Conservation (phyloP, 306 rosid species). For the Amphicarpaea edgeworthii region DNA sequence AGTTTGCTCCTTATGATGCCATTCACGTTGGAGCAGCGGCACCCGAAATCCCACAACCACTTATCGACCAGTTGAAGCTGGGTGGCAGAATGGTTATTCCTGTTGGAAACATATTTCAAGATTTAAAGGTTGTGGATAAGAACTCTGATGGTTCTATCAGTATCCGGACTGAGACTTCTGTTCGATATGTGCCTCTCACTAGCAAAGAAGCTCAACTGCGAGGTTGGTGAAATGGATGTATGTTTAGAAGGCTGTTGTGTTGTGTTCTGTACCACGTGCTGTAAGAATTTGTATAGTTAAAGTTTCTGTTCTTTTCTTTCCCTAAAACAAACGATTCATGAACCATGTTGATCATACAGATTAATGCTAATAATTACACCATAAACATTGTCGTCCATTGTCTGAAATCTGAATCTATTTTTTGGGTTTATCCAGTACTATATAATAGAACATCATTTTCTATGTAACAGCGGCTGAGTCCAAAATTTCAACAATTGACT, state of each 20-base stretch:
- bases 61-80: conserved; percentile 85
- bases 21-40: conserved; percentile 99
- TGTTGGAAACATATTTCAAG: conserved; percentile 84
- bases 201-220: conserved; percentile 83
- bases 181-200: conserved; percentile 93
- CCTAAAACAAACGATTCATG: conserved; percentile 6
- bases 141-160: conserved; percentile 73
- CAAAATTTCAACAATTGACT: background rate
- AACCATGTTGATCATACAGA: background rate
- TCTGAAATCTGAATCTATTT: conserved; percentile 12
- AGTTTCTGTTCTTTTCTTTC: conserved; percentile 15
- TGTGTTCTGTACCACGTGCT: conserved; percentile 10
- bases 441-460: background rate
- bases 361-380: background rate
- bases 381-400: background rate
- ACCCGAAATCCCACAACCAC: conserved; percentile 82
- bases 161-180: conserved; percentile 71
- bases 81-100: conserved; percentile 99
- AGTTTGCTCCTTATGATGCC: conserved; percentile 87
- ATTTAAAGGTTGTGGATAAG: conserved; percentile 89
- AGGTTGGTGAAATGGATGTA: conserved; percentile 45
- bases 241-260: background rate
- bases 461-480: background rate
- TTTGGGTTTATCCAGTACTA: background rate
- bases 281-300: conserved; percentile 42